A percentile compares a stretch with the other conserved stretches of the same genome.
Evolutionary conservation across 1,139 yeast species (phyloP).

Genomic region (Magnusiomyces suaveolens): DNA sequence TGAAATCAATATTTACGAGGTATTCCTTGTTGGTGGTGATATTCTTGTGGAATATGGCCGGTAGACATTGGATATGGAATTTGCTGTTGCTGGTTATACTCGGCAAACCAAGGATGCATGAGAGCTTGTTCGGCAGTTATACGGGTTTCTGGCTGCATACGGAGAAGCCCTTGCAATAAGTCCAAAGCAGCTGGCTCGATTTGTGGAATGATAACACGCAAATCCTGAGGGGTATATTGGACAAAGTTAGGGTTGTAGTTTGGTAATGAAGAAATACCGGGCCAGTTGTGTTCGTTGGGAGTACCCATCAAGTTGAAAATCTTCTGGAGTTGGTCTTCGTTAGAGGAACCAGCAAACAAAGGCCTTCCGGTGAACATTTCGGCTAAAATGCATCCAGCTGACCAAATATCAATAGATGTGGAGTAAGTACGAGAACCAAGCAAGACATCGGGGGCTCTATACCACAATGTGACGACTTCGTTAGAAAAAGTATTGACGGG

Average conservation of each 20-base stretch:
- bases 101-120: conserved; percentile 94
- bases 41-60: conserved; percentile 2
- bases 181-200: conserved; percentile 77
- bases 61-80: conserved; percentile 10
- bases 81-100: conserved; percentile 34
- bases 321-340: conserved; percentile 84
- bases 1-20: background rate
- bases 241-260: conserved; percentile 77
- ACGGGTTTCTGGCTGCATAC: conserved; percentile 86
- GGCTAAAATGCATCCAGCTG: conserved; percentile 95
- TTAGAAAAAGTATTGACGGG: conserved; percentile 96
- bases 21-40: conserved; percentile 3
- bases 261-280: conserved; percentile 77
- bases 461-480: conserved; percentile 97
- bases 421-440: conserved; percentile 92
- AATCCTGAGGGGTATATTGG: conserved; percentile 72
- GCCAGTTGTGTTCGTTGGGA: conserved; percentile 94
- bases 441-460: conserved; percentile 94
- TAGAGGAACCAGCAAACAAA: conserved; percentile 88
- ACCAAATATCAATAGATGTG: conserved; percentile 96
- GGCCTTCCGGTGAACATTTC: conserved; percentile 99
- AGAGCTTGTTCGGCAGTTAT: conserved; percentile 86
- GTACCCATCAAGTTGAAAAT: conserved; percentile 94
- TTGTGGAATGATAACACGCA: conserved; percentile 62
- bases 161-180: conserved; percentile 64